These are phyloP conservation scores for Debaryomyces prosopidis DNA, from an alignment of 805 yeast species.

Conservation along the genomic window DNA sequence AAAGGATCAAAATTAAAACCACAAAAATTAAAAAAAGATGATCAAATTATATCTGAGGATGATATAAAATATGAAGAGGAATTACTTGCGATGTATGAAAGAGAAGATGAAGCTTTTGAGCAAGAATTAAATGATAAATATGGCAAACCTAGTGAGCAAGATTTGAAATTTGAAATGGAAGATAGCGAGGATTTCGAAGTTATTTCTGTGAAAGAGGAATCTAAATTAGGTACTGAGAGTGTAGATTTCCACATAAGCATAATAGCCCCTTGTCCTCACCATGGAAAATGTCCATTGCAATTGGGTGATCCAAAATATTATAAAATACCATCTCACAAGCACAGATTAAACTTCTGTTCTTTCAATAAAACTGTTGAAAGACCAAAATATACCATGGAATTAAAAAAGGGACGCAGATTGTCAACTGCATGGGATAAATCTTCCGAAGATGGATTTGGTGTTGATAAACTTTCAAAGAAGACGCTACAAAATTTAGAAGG, in stretches of 20 bases:
- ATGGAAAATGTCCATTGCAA: conserved; percentile 83
- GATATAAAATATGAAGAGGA: conserved; percentile 34
- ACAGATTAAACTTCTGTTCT: conserved; percentile 70
- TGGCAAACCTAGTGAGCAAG: conserved; percentile 45
- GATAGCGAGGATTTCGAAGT: conserved; percentile 30
- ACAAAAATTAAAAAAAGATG: conserved; percentile 34
- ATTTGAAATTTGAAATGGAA: conserved; percentile 50
- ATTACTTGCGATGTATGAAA: conserved; percentile 25
- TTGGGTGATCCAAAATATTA: conserved; percentile 70
- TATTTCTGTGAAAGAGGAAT: conserved; percentile 16
- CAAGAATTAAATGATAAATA: conserved; percentile 35
- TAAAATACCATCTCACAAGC: conserved; percentile 54
- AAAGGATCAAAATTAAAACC: conserved; percentile 49
- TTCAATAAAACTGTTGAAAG: conserved; percentile 71
- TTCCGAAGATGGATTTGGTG: conserved; percentile 57
- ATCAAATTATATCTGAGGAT: conserved; percentile 36
- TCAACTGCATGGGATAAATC: conserved; percentile 69
- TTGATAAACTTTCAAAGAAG: conserved; percentile 32
- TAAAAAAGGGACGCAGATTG: conserved; percentile 77
- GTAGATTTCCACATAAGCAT: conserved; percentile 59
- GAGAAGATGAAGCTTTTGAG: conserved; percentile 23
- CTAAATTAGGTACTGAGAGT: conserved; percentile 16
- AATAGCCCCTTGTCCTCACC: conserved; percentile 91
- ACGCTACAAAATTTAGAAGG: conserved; percentile 51
- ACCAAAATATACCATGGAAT: conserved; percentile 77